A percentile compares a stretch with the other conserved stretches of the same genome.
phyloP scores from a whole-genome alignment of 192 early-diverging fungal species.

The Rhizophagus clarus region DNA sequence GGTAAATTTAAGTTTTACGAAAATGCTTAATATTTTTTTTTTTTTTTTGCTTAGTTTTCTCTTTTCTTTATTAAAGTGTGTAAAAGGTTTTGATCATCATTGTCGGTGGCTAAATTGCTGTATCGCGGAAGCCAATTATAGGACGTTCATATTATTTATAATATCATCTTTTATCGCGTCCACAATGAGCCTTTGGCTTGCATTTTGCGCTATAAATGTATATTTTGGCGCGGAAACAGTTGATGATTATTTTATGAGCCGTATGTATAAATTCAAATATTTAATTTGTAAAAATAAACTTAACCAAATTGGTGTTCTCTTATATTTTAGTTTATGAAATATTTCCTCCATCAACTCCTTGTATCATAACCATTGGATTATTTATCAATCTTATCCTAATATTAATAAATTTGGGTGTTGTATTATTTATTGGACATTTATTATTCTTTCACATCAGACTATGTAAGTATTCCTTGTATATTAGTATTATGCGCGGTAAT shows the following conservation, averaged over 20 bases:
- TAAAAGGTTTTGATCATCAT: conserved; percentile 25
- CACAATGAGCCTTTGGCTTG: conserved; percentile 16
- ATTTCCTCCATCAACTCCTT: conserved; percentile 7
- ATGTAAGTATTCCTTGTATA: conserved; percentile 16
- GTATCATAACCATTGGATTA: not conserved
- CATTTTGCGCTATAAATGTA: not conserved
- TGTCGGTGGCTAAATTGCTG: conserved; percentile 31
- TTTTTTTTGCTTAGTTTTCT: not conserved
- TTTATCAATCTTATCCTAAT: conserved; percentile 22
- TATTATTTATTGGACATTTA: conserved; percentile 7
- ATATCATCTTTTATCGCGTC: not conserved
- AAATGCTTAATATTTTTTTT: not conserved
- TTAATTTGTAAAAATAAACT: too few species aligned
- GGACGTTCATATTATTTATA: conserved; percentile 20
- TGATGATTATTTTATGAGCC: conserved; percentile 7
- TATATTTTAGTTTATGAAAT: conserved; percentile 23
- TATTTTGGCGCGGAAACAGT: conserved; percentile 10
- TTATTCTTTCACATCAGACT: conserved; percentile 21
- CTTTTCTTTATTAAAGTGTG: not conserved
- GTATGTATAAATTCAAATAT: not conserved
- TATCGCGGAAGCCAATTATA: conserved; percentile 30
- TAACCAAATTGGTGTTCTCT: not conserved
- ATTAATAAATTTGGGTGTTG: conserved; percentile 3
- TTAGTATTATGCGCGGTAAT: not conserved
- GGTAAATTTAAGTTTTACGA: not conserved